Percentiles rank a stretch among this genome's conserved stretches.
Conservation (phyloP, 106 monocot genomes). For the Dactylorhiza incarnata region DNA sequence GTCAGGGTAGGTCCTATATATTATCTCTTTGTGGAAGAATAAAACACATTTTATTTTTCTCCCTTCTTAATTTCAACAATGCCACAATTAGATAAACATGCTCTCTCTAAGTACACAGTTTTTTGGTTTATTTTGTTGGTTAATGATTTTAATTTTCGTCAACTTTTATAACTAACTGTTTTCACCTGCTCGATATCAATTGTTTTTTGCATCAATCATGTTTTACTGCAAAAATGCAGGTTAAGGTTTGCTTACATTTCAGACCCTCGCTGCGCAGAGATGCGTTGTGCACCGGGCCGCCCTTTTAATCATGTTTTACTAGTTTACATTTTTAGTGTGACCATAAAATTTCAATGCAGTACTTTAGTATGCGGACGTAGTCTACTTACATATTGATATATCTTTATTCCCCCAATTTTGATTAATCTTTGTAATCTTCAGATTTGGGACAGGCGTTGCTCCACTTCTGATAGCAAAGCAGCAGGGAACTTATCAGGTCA, state of each 20-base stretch:
- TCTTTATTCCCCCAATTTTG: background rate
- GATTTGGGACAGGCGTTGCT: slow-evolving; percentile 95
- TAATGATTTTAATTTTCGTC: background rate
- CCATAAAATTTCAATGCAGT: background rate
- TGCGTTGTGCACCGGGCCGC: too few relatives aligned
- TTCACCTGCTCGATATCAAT: background rate
- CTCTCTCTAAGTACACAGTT: background rate
- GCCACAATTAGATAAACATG: background rate
- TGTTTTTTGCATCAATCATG: background rate
- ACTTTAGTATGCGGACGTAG: background rate
- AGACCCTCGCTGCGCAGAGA: too few relatives aligned
- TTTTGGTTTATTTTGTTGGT: background rate
- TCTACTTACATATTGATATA: background rate
- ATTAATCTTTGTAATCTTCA: slow-evolving; percentile 16
- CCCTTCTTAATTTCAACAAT: background rate
- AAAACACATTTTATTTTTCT: too few relatives aligned
- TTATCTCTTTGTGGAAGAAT: too few relatives aligned
- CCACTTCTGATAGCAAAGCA: slow-evolving; percentile 34
- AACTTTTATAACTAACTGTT: background rate
- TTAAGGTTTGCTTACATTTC: too few relatives aligned
- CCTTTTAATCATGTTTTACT: background rate
- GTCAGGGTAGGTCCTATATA: too few relatives aligned
- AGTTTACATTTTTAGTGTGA: background rate
- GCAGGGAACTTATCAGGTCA: slow-evolving; percentile 72
- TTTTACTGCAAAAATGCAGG: background rate